Evolutionary conservation across 257 asterid species (phyloP), one percentile per base, ranked within the genome.

Genomic region (Jasminum sambac): DNA sequence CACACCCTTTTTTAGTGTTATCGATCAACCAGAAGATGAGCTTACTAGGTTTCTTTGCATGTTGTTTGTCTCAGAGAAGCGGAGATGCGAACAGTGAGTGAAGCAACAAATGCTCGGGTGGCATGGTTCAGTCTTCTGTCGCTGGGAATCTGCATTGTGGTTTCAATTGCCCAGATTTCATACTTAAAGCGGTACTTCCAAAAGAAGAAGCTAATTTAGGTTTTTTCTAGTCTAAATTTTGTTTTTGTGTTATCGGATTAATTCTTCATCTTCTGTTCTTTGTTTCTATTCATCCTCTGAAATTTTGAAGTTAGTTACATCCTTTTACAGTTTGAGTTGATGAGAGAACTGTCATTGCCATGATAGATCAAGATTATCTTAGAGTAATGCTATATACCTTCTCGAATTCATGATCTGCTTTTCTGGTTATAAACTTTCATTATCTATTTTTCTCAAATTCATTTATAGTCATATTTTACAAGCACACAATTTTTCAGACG

Each of bases 131-230:
- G 97, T 76, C 70, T 90, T 62, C 74, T 86, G 83, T 90, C 98
- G 34, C 43, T 88, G 78, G 92, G 85, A 30, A 76, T 84, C 77
- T 90, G 98, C 85, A 78, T 90, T 74, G 7, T 75, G 44, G 93
- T 69, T 48, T 87, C 97, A 0, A 63, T 71, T 30, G 73, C 72
- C 63, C 98, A 90, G 80, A 77, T 88, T 66, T 70, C 79, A 78
- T 79, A 90, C 72, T 78, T 92, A 64, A 87, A 87, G 87, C 82
- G 71, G 60, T 88, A 80, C 80, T 92, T 92, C 86, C 97, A 79
- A 58, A 88, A 87, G 96, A 92, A 90, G 79, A 88, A 90, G 86
- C 87, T 90, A 72, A 92, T 92, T 23, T 92, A 90, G 88, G 73
- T 57, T 17, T 75, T 66, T 66, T 52, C 64, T 70, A 34, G 67